Evolutionary conservation across 2,329 filamentous ascomycete species (phyloP).

Genomic region (Colletotrichum lindemuthianum): DNA sequence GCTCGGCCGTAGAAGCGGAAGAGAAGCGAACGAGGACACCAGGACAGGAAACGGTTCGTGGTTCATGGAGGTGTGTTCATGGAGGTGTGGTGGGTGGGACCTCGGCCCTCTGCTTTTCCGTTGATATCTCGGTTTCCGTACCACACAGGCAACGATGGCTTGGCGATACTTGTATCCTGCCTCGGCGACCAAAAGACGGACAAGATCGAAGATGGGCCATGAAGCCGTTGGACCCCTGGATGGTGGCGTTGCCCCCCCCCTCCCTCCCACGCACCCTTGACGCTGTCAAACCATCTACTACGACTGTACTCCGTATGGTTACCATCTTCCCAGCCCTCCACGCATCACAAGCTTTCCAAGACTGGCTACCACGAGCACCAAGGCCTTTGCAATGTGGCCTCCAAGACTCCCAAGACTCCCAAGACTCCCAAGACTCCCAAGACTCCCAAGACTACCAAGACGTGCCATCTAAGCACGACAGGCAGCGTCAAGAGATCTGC

Average conservation of each 20-base stretch:
- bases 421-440: slow-evolving; percentile 12
- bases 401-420: background rate
- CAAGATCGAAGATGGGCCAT: slow-evolving; percentile 6
- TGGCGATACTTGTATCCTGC: background rate
- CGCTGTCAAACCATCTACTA: too few species aligned
- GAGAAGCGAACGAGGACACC: too few species aligned
- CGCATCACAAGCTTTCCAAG: slow-evolving; percentile 25
- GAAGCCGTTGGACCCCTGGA: slow-evolving; percentile 8
- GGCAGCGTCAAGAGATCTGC: slow-evolving; percentile 26
- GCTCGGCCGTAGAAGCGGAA: too few species aligned
- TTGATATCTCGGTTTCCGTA: slow-evolving; percentile 18
- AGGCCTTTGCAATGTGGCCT: slow-evolving; percentile 7
- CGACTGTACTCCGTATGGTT: too few species aligned
- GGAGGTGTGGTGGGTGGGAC: too few species aligned
- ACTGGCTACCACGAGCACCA: slow-evolving; percentile 12
- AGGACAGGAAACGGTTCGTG: too few species aligned
- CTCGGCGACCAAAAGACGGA: slow-evolving; percentile 8
- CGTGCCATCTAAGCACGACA: slow-evolving; percentile 19
- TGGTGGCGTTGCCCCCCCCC: slow-evolving; percentile 1
- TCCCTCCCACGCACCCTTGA: too few species aligned
- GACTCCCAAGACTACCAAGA: slow-evolving; percentile 31
- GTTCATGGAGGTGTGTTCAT: too few species aligned
- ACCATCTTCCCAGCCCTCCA: background rate
- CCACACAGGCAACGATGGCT: background rate
- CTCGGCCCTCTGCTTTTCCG: background rate